phyloP scores from a whole-genome alignment of 495 filamentous ascomycete genomes.

The Penicillium mononematosum region DNA sequence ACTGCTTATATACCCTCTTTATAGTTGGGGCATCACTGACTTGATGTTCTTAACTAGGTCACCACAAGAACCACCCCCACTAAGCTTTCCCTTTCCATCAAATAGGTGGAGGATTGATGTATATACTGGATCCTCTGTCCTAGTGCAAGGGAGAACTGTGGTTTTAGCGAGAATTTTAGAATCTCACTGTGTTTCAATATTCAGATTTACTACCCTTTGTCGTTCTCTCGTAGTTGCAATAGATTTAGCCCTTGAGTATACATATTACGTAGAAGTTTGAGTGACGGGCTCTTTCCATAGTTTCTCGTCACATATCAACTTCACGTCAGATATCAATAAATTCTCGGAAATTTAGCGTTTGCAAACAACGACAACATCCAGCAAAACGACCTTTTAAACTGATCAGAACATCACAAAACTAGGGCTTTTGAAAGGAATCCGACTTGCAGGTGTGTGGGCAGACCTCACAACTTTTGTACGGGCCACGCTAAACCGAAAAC shows the following conservation, averaged over 20 bases:
- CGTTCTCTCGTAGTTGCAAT: not conserved
- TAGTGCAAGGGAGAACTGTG: constrained; percentile 31
- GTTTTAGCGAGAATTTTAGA: constrained; percentile 29
- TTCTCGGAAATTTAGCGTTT: not conserved
- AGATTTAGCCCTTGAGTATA: not conserved
- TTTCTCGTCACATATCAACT: not conserved
- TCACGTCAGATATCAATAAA: not conserved
- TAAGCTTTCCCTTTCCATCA: constrained; percentile 49
- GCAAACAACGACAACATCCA: not conserved
- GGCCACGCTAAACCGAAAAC: constrained; percentile 44
- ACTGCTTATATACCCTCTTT: not conserved
- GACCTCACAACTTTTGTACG: constrained; percentile 21
- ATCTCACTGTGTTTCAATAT: constrained; percentile 33
- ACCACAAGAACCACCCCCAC: constrained; percentile 99
- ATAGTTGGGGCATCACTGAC: constrained; percentile 1
- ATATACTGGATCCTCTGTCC: constrained; percentile 38
- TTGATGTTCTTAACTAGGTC: constrained; percentile 55
- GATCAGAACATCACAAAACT: not conserved
- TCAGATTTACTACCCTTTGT: constrained; percentile 1
- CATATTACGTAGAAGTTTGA: not conserved
- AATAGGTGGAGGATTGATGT: constrained; percentile 39
- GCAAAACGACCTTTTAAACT: not conserved
- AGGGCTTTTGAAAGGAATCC: not conserved
- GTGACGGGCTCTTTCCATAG: constrained; percentile 3
- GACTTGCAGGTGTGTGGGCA: constrained; percentile 1